These are phyloP conservation scores for Saccharomyces hybrid DNA, from an alignment of 1,139 yeast genomes.

Conservation along the genomic window DNA sequence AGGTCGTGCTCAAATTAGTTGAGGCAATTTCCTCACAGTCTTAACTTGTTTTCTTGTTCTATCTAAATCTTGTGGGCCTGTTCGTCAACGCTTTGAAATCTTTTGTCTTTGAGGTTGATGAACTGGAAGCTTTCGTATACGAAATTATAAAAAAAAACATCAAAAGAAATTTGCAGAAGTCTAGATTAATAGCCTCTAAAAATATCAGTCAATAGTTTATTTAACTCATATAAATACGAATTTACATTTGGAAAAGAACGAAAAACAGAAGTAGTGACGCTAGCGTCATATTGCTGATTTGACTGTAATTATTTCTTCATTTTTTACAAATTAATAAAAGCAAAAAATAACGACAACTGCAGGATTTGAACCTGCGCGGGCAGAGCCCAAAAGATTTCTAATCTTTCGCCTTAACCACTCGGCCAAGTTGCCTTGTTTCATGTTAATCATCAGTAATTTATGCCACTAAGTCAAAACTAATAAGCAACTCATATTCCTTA, in stretches of 20 bases:
- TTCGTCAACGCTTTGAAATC: background rate
- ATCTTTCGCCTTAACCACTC: slow-evolving; percentile 51
- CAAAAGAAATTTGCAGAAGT: too few relatives aligned
- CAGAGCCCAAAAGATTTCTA: slow-evolving; percentile 45
- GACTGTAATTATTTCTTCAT: background rate
- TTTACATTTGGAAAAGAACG: too few relatives aligned
- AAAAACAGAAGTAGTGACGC: too few relatives aligned
- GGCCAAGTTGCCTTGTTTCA: slow-evolving; percentile 40
- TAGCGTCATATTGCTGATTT: too few relatives aligned
- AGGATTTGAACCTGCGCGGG: slow-evolving; percentile 37
- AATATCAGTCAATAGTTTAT: too few relatives aligned
- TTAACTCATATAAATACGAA: too few relatives aligned
- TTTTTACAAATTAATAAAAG: background rate
- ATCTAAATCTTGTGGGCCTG: background rate
- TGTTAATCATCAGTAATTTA: too few relatives aligned
- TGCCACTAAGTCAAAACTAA: too few relatives aligned
- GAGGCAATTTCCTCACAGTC: slow-evolving; percentile 1
- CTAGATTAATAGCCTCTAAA: too few relatives aligned
- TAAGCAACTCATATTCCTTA: too few relatives aligned
- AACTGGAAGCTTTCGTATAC: too few relatives aligned
- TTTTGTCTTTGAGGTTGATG: too few relatives aligned
- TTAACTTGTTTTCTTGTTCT: background rate
- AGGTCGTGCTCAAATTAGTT: slow-evolving; percentile 32
- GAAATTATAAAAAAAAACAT: background rate
- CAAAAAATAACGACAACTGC: slow-evolving; percentile 32